Evolutionary conservation across 768 basidiomycete species (phyloP), one percentile per base, ranked within the genome.

Genomic region (Leccinum barrowsii): DNA sequence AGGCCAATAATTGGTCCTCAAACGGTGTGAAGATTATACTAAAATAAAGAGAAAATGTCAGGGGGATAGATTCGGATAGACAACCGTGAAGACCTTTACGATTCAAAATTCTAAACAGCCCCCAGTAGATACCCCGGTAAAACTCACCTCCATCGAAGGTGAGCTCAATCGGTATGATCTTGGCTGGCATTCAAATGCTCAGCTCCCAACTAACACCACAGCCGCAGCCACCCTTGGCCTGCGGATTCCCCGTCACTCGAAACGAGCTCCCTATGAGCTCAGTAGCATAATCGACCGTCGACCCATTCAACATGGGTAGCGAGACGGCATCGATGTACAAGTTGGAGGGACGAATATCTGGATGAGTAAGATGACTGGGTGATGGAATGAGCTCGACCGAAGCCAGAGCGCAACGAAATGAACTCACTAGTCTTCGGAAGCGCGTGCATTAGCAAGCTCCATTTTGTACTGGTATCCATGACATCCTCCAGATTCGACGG

Each of bases 391-490:
- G 50, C 19, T 21, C 4, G 35, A 53, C 48, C 3, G 35, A 2
- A 24, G 15, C 1, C 6, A 8, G 4, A 51, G 6, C n/a, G 3
- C 32, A 34, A 34, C 32, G 11, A 22, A 7, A 21, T 3, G 1
- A 13, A 77, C 92, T 70, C 70, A 95, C 94, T 94, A 97, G 74
- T 97, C 94, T 62, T 94, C 93, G 5, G 79, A 78, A 28, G 80
- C 76, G 15, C 79, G 78, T 47, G 75, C 73, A 37, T 78, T 79
- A 2, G 90, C 87, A 4, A 98, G 80, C 56, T 89, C 85, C 82
- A 98, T 84, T 64, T 91, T 95, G 73, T 98, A 97, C 67, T 97
- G 94, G 72, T 98, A 98, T 37, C 96, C 96, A 70, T 98, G 95
- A 68, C 96, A 98, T 19, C 96, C 96, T 11, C 96, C 96, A 11